These are phyloP conservation scores for Fusarium sp. DNA, from an alignment of 2,329 filamentous ascomycete genomes.

Conservation along the genomic window DNA sequence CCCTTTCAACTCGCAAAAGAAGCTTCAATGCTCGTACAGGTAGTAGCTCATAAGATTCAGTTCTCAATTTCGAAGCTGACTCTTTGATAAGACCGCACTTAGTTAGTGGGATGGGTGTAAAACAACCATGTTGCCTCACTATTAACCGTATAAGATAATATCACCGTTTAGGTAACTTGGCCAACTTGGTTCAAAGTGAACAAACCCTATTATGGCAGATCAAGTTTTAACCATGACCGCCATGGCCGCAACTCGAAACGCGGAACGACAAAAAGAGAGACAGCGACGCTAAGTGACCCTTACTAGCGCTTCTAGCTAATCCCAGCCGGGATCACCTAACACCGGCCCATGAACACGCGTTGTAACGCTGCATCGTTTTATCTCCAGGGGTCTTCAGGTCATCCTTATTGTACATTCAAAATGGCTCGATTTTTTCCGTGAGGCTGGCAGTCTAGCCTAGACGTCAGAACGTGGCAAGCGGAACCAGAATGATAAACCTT, in stretches of 20 bases:
- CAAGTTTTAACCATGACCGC: conserved; percentile 25
- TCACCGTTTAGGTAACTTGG: conserved; percentile 14
- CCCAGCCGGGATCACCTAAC: conserved; percentile 6
- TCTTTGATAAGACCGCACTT: neutral
- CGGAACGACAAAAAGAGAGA: conserved; percentile 33
- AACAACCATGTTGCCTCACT: conserved; percentile 30
- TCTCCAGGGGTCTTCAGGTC: conserved; percentile 12
- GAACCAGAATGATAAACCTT: conserved; percentile 1
- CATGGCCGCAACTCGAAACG: conserved; percentile 47
- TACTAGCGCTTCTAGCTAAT: conserved; percentile 2
- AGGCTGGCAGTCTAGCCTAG: neutral
- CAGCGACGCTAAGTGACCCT: conserved; percentile 18
- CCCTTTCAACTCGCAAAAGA: conserved; percentile 26
- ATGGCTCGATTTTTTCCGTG: conserved; percentile 16
- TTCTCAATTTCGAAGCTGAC: neutral
- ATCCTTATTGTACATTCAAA: conserved; percentile 13
- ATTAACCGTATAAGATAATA: conserved; percentile 17
- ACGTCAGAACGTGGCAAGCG: conserved; percentile 12
- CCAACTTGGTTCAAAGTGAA: conserved; percentile 2
- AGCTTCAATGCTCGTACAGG: neutral
- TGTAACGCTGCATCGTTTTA: conserved; percentile 26
- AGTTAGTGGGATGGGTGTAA: neutral
- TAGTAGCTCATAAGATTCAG: neutral
- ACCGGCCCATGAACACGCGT: neutral
- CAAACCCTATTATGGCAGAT: conserved; percentile 19